These are phyloP conservation scores for Phtheirospermum japonicum DNA, from an alignment of 257 asterid species.

Conservation along the genomic window DNA sequence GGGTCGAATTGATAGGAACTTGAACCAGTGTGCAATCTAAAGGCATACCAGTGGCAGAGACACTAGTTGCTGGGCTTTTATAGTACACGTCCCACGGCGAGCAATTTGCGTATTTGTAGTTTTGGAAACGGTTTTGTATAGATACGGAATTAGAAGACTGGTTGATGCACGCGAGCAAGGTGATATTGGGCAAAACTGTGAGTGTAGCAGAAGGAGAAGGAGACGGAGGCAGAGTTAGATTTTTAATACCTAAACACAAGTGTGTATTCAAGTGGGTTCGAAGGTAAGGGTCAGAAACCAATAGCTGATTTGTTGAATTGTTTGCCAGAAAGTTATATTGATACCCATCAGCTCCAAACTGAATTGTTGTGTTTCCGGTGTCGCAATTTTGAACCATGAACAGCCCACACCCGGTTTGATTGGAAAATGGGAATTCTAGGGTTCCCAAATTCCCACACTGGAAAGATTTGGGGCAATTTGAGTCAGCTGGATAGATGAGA, in stretches of 20 bases:
- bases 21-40: background rate
- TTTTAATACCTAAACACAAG: background rate
- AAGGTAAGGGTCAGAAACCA: background rate
- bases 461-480: too few relatives aligned
- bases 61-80: background rate
- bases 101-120: background rate
- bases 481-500: too few relatives aligned
- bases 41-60: background rate
- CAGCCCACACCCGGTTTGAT: constrained; percentile 28
- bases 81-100: background rate
- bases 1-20: constrained; percentile 14
- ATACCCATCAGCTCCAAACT: background rate
- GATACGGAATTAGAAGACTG: too few relatives aligned
- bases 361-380: constrained; percentile 18
- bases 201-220: constrained; percentile 22
- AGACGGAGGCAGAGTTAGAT: constrained; percentile 3
- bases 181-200: constrained; percentile 24
- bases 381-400: constrained; percentile 8
- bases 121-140: background rate
- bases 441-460: too few relatives aligned
- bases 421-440: constrained; percentile 28
- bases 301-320: background rate
- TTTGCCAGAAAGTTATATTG: background rate
- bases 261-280: fast-evolving
- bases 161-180: constrained; percentile 23